Evolutionary conservation across 306 rosid species (phyloP).

Genomic region (Dicorynia guianensis): DNA sequence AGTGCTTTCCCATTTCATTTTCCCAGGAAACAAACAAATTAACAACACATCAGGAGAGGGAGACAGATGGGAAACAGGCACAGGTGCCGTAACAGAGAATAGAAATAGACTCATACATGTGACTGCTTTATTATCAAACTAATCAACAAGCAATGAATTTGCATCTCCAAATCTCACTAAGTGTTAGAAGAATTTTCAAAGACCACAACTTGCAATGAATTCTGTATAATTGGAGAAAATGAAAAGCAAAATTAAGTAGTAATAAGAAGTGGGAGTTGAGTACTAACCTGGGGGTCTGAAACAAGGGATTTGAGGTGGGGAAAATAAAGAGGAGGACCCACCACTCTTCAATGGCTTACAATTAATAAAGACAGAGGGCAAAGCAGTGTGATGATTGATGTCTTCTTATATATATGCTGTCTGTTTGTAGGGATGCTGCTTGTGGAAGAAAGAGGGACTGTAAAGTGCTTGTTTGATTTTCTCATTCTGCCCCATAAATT

Average conservation of each 20-base stretch:
- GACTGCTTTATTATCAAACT: too few relatives aligned
- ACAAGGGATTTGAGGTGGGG: background rate
- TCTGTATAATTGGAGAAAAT: too few relatives aligned
- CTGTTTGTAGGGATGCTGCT: background rate
- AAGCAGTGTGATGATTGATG: too few relatives aligned
- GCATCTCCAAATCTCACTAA: too few relatives aligned
- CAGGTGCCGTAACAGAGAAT: background rate
- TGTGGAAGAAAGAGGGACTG: background rate
- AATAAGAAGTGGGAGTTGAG: too few relatives aligned
- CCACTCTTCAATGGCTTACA: too few relatives aligned
- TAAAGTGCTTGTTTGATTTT: background rate
- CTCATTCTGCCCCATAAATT: background rate
- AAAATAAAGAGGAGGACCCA: background rate
- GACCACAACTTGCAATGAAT: too few relatives aligned
- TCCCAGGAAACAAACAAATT: conserved; percentile 33
- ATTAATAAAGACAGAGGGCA: too few relatives aligned
- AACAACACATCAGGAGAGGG: background rate
- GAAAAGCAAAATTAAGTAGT: too few relatives aligned
- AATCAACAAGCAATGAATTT: too few relatives aligned
- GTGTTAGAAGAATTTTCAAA: too few relatives aligned
- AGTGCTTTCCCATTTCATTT: conserved; percentile 11
- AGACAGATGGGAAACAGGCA: conserved; percentile 9
- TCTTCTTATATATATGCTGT: background rate
- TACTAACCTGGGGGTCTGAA: background rate
- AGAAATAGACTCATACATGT: background rate